phyloP scores from a whole-genome alignment of 306 rosid species.

The Dryas alaskensis region DNA sequence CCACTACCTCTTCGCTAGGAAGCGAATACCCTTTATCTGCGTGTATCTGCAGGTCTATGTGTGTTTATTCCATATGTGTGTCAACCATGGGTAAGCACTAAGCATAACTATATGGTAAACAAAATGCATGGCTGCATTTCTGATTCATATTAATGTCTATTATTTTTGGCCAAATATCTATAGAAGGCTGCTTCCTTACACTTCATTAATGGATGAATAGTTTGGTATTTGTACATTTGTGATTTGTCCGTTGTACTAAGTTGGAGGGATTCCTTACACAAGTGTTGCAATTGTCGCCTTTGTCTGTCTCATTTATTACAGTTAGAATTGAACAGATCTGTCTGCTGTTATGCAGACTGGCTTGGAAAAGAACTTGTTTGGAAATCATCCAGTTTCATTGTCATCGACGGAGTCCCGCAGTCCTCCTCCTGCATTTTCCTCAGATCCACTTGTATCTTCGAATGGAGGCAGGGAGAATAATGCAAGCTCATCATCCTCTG shows the following conservation, averaged over 20 bases:
- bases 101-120: background rate
- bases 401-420: constrained; percentile 54
- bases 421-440: constrained; percentile 91
- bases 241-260: background rate
- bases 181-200: background rate
- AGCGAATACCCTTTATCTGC: background rate
- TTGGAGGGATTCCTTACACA: background rate
- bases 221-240: background rate
- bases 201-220: background rate
- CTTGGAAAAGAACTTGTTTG: constrained; percentile 87
- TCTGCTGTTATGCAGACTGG: constrained; percentile 71
- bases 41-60: background rate
- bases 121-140: background rate
- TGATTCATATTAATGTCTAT: background rate
- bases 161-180: background rate
- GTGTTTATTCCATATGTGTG: background rate
- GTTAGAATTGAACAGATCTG: constrained; percentile 14
- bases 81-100: background rate
- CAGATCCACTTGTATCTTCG: constrained; percentile 63
- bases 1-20: background rate
- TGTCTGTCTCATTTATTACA: constrained; percentile 2
- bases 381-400: constrained; percentile 81
- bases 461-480: constrained; percentile 36
- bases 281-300: constrained; percentile 11
- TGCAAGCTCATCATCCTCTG: constrained; percentile 38